Percentiles rank a stretch among this genome's conserved stretches.
Evolutionary conservation across 2,329 filamentous ascomycete species (phyloP).

Genomic region (Anisogramma anomala): DNA sequence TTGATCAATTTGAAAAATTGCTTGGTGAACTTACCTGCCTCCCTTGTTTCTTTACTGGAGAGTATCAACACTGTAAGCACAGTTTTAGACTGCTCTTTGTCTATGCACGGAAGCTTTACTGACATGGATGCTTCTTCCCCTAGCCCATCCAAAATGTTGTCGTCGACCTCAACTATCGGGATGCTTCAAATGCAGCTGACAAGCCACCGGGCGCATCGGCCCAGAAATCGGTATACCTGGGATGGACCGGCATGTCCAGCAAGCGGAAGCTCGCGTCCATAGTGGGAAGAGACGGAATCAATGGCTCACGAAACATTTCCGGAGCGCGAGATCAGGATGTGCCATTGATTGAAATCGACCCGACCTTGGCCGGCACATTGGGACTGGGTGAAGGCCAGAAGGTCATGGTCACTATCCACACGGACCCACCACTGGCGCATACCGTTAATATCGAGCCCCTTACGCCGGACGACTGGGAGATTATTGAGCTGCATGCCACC

Average conservation of each 20-base stretch:
- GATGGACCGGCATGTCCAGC: slow-evolving; percentile 97
- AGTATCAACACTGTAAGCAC: slow-evolving; percentile 75
- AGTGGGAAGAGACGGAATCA: slow-evolving; percentile 62
- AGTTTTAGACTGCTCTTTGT: slow-evolving; percentile 3
- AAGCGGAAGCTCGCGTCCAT: slow-evolving; percentile 67
- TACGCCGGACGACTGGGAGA: slow-evolving; percentile 95
- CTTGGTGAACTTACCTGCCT: slow-evolving; percentile 80
- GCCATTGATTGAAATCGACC: slow-evolving; percentile 73
- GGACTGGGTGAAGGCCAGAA: slow-evolving; percentile 74
- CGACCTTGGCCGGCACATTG: slow-evolving; percentile 65
- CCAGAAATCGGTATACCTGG: slow-evolving; percentile 66
- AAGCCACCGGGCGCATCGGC: slow-evolving; percentile 32
- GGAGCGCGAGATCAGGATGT: slow-evolving; percentile 61
- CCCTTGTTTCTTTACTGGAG: slow-evolving; percentile 71
- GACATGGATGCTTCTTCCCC: slow-evolving; percentile 16
- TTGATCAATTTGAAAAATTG: slow-evolving; percentile 87
- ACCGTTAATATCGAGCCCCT: slow-evolving; percentile 95
- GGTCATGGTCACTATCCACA: slow-evolving; percentile 59
- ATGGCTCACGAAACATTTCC: slow-evolving; percentile 42
- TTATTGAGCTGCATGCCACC: slow-evolving; percentile 92
- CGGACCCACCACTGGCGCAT: slow-evolving; percentile 83
- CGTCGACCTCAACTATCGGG: slow-evolving; percentile 75
- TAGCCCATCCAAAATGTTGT: slow-evolving; percentile 92
- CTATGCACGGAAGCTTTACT: background rate
- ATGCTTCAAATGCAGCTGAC: slow-evolving; percentile 33